Base-by-base conservation (phyloP, 306 rosid genomes). In the Acacia crassicarpa region DNA sequence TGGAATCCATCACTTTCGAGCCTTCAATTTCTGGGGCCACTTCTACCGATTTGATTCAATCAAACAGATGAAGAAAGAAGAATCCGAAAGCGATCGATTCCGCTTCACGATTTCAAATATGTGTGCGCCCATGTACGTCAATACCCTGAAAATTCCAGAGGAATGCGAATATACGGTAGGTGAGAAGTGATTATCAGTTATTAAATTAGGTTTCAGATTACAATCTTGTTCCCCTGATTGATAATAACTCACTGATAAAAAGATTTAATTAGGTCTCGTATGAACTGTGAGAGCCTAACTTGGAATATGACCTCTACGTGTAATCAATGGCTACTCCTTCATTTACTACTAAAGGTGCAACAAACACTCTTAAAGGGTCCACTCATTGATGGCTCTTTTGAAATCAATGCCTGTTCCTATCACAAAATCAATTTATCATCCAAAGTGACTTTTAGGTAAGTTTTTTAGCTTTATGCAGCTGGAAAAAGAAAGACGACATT, bases 161-260 rank as follows among this genome's bases (percentile, higher is more conserved):
- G 32, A 71, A 40, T 68, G 58, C n/a, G 71, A 78, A 70, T 48
- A 53, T 27, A 1, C 15, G 70, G 81, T 79, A 41, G 90, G 88
- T 82, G 66, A 54, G 82, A 79, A 40, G 88, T 77, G 83, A 66
- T 71, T 82, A 54, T 87, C 86, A 65, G 67, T 48, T 20, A 14
- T 49, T n/a, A 7, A 59, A 22, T 71, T 56, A 43, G 83, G 67
- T 56, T 79, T 25, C 74, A 53, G 58, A 78, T 56, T 43, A 71
- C 48, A 62, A 56, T 58, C 45, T 20, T 63, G 27, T 84, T 17
- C 75, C 69, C 54, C 66, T n/a, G 30, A 63, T 59, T 49, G 68
- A 48, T 48, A 67, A 78, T 48, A 74, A 78, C 27, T 78, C 17
- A 35, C 61, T 54, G 8, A 38, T 38, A 6, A 38, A 9, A 23